Evolutionary conservation across 2,329 filamentous ascomycete species (phyloP).

Genomic region (Hymenoscyphus occultus): DNA sequence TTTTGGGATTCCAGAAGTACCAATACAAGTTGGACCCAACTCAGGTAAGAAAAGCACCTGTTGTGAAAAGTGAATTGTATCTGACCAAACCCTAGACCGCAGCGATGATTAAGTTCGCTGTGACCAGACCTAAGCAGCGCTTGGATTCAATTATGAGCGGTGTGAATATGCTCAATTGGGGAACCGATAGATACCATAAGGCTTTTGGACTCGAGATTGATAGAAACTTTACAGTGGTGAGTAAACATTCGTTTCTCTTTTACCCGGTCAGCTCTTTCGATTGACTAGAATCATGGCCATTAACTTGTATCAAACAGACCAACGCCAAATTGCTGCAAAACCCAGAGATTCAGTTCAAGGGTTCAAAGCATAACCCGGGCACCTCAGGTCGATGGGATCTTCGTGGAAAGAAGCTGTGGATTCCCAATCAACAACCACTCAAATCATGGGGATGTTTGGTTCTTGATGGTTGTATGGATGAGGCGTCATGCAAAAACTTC

Average conservation of each 20-base stretch:
- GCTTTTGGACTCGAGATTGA: slow-evolving; percentile 74
- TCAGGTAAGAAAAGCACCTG: slow-evolving; percentile 36
- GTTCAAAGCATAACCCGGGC: slow-evolving; percentile 53
- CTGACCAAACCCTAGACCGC: slow-evolving; percentile 56
- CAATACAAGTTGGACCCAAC: slow-evolving; percentile 57
- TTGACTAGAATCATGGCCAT: background rate
- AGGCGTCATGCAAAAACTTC: slow-evolving; percentile 49
- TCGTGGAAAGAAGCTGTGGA: slow-evolving; percentile 73
- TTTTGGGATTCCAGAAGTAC: slow-evolving; percentile 57
- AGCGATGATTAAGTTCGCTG: slow-evolving; percentile 90
- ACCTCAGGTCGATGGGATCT: slow-evolving; percentile 82
- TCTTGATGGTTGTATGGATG: slow-evolving; percentile 54
- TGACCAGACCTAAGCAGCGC: slow-evolving; percentile 71
- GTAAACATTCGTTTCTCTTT: background rate
- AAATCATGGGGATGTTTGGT: slow-evolving; percentile 73
- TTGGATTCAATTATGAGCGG: slow-evolving; percentile 64
- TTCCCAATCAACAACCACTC: slow-evolving; percentile 60
- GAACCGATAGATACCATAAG: slow-evolving; percentile 63
- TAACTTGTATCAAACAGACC: slow-evolving; percentile 40
- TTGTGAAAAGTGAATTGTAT: background rate
- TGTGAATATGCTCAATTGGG: slow-evolving; percentile 65
- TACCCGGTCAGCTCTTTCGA: too few species aligned
- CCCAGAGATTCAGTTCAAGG: slow-evolving; percentile 65
- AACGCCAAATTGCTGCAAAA: slow-evolving; percentile 69
- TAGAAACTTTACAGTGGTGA: slow-evolving; percentile 54